Conservation (phyloP, 176 grass and related monocot species). For the Juncus effusus region DNA sequence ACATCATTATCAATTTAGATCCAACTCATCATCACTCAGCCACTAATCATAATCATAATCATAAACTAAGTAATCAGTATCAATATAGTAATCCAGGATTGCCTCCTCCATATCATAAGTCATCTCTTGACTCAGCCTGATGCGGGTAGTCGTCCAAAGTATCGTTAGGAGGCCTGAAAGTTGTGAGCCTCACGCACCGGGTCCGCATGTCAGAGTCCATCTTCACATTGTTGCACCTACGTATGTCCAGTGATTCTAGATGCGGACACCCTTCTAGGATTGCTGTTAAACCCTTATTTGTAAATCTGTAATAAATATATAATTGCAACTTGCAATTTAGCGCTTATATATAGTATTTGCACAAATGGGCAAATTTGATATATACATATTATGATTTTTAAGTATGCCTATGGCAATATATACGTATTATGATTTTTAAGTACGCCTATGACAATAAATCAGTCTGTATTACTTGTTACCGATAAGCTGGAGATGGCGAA, state of each 20-base stretch:
- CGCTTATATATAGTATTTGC: no score
- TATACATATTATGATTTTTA: no score
- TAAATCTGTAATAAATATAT: neutral
- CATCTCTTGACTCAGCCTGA: neutral
- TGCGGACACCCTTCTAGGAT: constrained; percentile 40
- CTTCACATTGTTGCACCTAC: neutral
- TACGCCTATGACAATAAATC: neutral
- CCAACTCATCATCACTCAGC: no score
- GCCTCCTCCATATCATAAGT: no score
- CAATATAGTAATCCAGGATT: no score
- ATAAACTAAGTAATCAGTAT: no score
- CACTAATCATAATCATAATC: neutral
- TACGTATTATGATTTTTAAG: no score
- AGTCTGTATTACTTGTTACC: neutral
- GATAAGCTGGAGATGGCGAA: constrained; percentile 15
- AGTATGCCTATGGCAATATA: no score
- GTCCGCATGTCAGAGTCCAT: constrained; percentile 22
- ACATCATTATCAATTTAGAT: no score
- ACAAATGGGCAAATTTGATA: no score
- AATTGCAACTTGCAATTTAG: no score
- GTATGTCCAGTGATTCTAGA: constrained; percentile 31
- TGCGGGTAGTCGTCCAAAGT: no score
- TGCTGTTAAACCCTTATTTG: constrained; percentile 20
- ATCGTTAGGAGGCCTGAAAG: constrained; percentile 5
- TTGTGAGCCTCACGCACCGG: constrained; percentile 18